Evolutionary conservation across 2,329 filamentous ascomycete species (phyloP).

Genomic region (Curvularia sp.): DNA sequence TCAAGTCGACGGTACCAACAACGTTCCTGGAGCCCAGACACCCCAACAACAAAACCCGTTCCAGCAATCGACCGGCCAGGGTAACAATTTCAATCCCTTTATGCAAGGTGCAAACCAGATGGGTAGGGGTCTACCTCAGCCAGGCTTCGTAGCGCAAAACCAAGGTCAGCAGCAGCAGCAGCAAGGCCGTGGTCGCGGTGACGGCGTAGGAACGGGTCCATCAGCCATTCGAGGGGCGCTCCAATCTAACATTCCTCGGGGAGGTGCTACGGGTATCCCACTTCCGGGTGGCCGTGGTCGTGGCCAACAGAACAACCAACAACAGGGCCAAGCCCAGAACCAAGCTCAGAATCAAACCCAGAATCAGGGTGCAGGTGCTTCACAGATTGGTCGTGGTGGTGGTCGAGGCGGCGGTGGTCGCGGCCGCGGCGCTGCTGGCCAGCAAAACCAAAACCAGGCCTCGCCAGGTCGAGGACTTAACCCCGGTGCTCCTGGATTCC

Average conservation of each 20-base stretch:
- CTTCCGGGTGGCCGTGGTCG: slow-evolving; percentile 39
- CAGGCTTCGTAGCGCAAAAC: slow-evolving; percentile 34
- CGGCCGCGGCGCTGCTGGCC: slow-evolving; percentile 21
- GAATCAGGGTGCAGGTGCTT: slow-evolving; percentile 20
- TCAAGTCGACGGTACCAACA: slow-evolving; percentile 26
- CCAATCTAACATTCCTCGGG: slow-evolving; percentile 43
- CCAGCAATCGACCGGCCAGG: slow-evolving; percentile 21
- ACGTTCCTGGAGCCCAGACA: slow-evolving; percentile 18
- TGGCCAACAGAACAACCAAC: slow-evolving; percentile 23
- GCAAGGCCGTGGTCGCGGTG: slow-evolving; percentile 20
- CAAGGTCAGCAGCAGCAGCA: slow-evolving; percentile 32
- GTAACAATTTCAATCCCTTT: slow-evolving; percentile 21
- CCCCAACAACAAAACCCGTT: slow-evolving; percentile 21
- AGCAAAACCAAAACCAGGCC: slow-evolving; percentile 25
- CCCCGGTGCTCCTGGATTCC: slow-evolving; percentile 45
- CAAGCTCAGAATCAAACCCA: slow-evolving; percentile 1
- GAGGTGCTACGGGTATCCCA: slow-evolving; percentile 43
- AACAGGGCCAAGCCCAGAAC: slow-evolving; percentile 12
- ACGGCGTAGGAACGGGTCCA: slow-evolving; percentile 27
- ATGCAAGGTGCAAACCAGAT: slow-evolving; percentile 22
- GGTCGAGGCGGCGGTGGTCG: slow-evolving; percentile 37
- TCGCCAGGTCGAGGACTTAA: slow-evolving; percentile 42
- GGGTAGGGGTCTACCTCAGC: slow-evolving; percentile 33
- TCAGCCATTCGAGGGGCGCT: slow-evolving; percentile 38
- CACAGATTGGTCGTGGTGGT: slow-evolving; percentile 41